Percentiles rank a stretch among this genome's conserved stretches.
Evolutionary conservation across 345 rosid genomes (phyloP).

Genomic region (Corymbia maculata): DNA sequence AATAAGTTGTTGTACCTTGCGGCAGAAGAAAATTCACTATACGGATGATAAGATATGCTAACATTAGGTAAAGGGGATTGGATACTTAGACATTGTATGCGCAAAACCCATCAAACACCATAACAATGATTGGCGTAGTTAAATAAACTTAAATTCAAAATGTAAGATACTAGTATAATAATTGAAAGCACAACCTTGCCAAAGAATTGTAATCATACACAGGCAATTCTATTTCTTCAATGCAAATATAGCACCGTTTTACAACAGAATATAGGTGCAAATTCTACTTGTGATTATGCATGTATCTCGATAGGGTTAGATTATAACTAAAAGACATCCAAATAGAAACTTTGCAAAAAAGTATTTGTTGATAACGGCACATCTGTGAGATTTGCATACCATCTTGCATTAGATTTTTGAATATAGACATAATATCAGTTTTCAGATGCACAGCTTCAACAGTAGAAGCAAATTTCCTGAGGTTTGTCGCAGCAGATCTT

Average conservation of each 20-base stretch:
- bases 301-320: neutral
- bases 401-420: constrained; percentile 90
- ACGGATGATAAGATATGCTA: neutral
- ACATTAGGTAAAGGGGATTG: neutral
- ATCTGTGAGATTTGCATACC: constrained; percentile 24
- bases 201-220: neutral
- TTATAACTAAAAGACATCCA: neutral
- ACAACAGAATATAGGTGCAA: neutral
- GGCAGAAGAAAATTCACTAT: neutral
- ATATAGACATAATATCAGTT: constrained; percentile 74
- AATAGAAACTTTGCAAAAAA: neutral
- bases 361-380: neutral
- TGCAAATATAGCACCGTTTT: neutral
- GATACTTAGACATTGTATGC: neutral
- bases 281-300: neutral
- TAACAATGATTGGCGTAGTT: neutral
- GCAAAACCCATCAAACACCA: neutral
- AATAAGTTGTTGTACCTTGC: neutral
- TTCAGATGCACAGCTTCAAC: constrained; percentile 77
- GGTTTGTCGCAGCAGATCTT: constrained; percentile 86
- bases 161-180: neutral
- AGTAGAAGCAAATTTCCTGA: constrained; percentile 91
- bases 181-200: neutral
- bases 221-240: neutral
- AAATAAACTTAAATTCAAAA: neutral